Base-by-base conservation (phyloP, 257 asterid genomes). In the Rubia yunnanensis region DNA sequence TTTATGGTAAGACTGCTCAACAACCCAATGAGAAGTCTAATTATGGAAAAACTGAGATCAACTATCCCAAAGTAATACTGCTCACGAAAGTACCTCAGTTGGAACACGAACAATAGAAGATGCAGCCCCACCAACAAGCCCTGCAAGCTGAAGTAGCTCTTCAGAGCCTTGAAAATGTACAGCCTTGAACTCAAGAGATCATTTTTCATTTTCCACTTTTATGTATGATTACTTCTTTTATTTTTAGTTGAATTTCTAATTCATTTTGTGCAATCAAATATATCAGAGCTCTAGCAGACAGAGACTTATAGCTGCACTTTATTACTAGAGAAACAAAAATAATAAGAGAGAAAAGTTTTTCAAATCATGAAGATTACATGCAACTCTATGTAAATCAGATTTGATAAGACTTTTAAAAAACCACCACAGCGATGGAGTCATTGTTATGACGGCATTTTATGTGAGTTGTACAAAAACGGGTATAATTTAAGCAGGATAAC, bases 21-120 rank as follows among this genome's bases (percentile, higher is more conserved):
- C 77, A 60, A 86, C 91, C 86, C 84, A 78, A 13, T 84, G 77
- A 13, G 35, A 14, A 57, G 36, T 63, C 50, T 66, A 50, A 30
- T 53, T 56, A 60, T 10, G 64, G 65, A 31, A 24, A 67, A 65
- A 30, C 67, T 68, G 27, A 48, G 38, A n/a, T 18, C 30, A 55
- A 49, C 44, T 11, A 64, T 50, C n/a, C 44, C 56, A 67, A 67
- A 38, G 9, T 50, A 20, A 35, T 14, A 38, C 8, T 9, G 52
- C 64, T 23, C 5, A 64, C 54, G 67, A 9, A 38, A 73, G 52
- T 64, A 74, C 94, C 86, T 86, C 94, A 0, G 94, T 86, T 63
- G 94, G 94, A 44, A 86, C 94, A 59, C 94, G 85, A 72, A 84
- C 76, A 36, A 84, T 63, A 62, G 94, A 86, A 67, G 94, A 77